Evolutionary conservation across 768 basidiomycete genomes (phyloP), one percentile per base, ranked within the genome.

Genomic region (Leccinellum albellum): DNA sequence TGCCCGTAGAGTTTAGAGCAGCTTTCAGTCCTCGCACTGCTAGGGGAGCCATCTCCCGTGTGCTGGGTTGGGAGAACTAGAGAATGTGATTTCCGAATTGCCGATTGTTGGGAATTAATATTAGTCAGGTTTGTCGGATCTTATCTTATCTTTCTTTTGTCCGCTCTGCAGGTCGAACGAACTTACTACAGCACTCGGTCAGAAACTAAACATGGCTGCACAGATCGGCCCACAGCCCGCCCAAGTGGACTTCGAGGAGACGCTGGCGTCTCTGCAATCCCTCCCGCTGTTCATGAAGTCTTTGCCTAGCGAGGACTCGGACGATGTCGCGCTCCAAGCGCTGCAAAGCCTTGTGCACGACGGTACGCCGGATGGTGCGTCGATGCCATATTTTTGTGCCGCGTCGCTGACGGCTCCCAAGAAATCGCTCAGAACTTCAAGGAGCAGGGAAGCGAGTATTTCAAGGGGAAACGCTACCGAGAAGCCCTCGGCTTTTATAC

Each of bases 381-480:
- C 15, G 17, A 17, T 23, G 10, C 29, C 42, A 23, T 20, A 8
- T 28, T 40, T 33, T 28, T 21, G 50, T 29, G 20, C 12, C 29
- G 37, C 20, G 3, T 50, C 49, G 4, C 31, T 62, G 44, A 64
- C 8, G 23, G 35, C 57, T 24, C 0, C 42, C 26, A 61, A 96
- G 97, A 98, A 71, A 78, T 93, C 61, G 93, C 96, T 1, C 80
- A 84, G 59, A 94, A 90, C 67, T 97, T 98, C 74, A 98, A 97
- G 71, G 86, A 92, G 53, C 92, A 96, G 69, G 97, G 94, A 5
- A 98, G 98, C 68, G 94, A 95, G 54, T 92, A 96, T 66, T 96
- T 90, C 75, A 87, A 85, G 62, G 88, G 87, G 28, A 92, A 91
- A 67, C 83, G 91, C 44, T 89, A 83, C 71, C 82, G 91, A 35